Base-by-base conservation (phyloP, 2,329 filamentous ascomycete species). In the Claviceps capensis region DNA sequence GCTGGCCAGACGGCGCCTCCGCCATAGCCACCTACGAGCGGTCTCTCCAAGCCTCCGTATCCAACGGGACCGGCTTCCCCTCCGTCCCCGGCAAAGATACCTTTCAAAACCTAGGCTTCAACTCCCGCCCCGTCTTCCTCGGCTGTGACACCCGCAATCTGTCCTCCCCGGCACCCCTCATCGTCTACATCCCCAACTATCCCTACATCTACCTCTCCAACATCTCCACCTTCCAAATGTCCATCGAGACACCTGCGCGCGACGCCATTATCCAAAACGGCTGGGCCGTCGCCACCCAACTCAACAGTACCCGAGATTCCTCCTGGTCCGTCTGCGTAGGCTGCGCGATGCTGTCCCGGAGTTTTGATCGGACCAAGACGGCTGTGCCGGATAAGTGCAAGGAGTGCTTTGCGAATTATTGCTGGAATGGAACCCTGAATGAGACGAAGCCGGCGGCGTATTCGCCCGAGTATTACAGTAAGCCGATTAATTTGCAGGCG, bases 211-310 rank as follows among this genome's bases (percentile, higher is more conserved):
- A 78, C 63, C 69, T 75, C 57, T 86, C 83, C 66, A 97, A 97
- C 71, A 76, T 85, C 6, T 86, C 84, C 2, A 96, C 91, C 48
- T 91, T 86, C 65, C 74, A 81, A 54, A 72, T 81, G 40, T 67
- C 68, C 42, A 88, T 90, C 74, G 73, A 77, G 38, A 68, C 79
- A 59, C 67, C 63, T 1, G 68, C 88, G 69, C 86, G 91, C 56
- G 80, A 95, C 64, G 76, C 77, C 56, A 86, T 95, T 62, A 88
- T 98, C 61, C 67, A 79, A 58, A 97, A 98, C 69, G 91, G 88
- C 19, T 93, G 86, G 70, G 79, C 93, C 59, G 80, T 84, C 17
- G 90, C 79, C 2, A 96, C 90, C 0, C 83, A 85, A 72, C 88
- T 79, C 49, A 96, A 97, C 69, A 79, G 76, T 48, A 90, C 88